phyloP scores from a whole-genome alignment of 768 basidiomycete species.

The Auricularia auricula-judae region DNA sequence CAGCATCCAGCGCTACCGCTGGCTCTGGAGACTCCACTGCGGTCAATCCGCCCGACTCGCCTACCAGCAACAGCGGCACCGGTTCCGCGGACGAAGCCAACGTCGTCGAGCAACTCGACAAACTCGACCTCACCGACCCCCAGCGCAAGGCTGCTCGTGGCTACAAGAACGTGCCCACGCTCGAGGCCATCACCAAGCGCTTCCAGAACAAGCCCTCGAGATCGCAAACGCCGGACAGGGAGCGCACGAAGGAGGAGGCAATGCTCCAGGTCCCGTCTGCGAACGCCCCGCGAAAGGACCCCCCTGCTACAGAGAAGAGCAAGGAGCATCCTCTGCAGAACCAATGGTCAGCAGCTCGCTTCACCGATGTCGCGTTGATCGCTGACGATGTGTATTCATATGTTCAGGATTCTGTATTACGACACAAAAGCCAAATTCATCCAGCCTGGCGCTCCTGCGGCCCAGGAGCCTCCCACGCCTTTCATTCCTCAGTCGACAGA shows the following conservation, averaged over 20 bases:
- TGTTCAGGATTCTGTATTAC: conserved; percentile 74
- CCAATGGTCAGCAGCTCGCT: conserved; percentile 47
- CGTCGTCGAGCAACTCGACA: conserved; percentile 46
- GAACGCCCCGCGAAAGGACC: conserved; percentile 69
- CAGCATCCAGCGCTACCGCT: conserved; percentile 39
- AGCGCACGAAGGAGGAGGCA: background rate
- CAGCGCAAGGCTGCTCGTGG: conserved; percentile 40
- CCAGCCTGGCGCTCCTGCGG: conserved; percentile 19
- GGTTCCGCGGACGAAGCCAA: conserved; percentile 27
- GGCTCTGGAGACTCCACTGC: conserved; percentile 46
- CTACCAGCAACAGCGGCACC: conserved; percentile 30
- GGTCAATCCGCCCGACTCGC: conserved; percentile 59
- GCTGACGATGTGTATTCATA: background rate
- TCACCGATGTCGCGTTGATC: conserved; percentile 1
- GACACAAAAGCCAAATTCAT: conserved; percentile 72
- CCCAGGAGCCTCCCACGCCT: conserved; percentile 11
- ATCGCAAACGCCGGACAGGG: conserved; percentile 11
- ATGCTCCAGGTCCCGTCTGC: conserved; percentile 31
- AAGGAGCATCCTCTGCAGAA: conserved; percentile 81
- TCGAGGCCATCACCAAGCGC: conserved; percentile 76
- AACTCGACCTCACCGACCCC: conserved; percentile 35
- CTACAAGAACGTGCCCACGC: conserved; percentile 80
- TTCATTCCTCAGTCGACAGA: conserved; percentile 32
- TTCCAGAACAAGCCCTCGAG: conserved; percentile 50
- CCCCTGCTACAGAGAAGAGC: conserved; percentile 52